A percentile compares a stretch with the other conserved stretches of the same genome.
Evolutionary conservation across 2,329 filamentous ascomycete genomes (phyloP).

Genomic region (Penicillium hesseltinei): DNA sequence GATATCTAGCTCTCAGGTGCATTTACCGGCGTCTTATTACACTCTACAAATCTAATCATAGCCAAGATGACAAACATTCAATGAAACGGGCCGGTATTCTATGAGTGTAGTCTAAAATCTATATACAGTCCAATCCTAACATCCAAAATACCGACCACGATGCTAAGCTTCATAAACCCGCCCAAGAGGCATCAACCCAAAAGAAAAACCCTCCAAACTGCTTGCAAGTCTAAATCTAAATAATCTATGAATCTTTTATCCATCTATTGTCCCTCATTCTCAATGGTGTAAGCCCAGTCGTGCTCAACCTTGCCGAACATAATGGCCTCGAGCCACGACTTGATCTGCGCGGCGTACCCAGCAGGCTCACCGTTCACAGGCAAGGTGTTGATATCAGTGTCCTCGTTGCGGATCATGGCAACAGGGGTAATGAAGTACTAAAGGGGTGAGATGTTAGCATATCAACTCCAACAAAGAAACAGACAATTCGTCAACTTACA

Average conservation of each 20-base stretch:
- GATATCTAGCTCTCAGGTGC: neutral
- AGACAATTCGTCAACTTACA: constrained; percentile 49
- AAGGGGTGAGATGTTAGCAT: constrained; percentile 3
- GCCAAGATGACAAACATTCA: neutral
- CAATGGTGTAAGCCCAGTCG: constrained; percentile 67
- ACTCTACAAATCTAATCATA: neutral
- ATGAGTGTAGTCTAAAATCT: constrained; percentile 4
- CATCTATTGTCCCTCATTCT: constrained; percentile 51
- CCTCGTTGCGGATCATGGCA: constrained; percentile 66
- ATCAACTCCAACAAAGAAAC: neutral
- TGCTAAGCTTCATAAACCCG: neutral
- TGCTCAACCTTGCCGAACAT: constrained; percentile 71
- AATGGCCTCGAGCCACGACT: constrained; percentile 67
- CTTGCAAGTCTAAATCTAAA: neutral
- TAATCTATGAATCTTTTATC: neutral
- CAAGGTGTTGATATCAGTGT: constrained; percentile 58
- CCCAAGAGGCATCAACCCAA: neutral
- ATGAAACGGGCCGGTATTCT: neutral
- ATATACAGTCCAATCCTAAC: constrained; percentile 7
- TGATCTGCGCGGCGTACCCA: constrained; percentile 51
- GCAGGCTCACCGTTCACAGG: constrained; percentile 28
- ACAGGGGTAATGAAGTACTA: constrained; percentile 71
- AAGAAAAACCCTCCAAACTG: neutral
- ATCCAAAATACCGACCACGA: neutral
- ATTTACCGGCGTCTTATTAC: neutral